Evolutionary conservation across 495 filamentous ascomycete genomes (phyloP), one percentile per base, ranked within the genome.

Genomic region (Trichodelitschia bisporula): DNA sequence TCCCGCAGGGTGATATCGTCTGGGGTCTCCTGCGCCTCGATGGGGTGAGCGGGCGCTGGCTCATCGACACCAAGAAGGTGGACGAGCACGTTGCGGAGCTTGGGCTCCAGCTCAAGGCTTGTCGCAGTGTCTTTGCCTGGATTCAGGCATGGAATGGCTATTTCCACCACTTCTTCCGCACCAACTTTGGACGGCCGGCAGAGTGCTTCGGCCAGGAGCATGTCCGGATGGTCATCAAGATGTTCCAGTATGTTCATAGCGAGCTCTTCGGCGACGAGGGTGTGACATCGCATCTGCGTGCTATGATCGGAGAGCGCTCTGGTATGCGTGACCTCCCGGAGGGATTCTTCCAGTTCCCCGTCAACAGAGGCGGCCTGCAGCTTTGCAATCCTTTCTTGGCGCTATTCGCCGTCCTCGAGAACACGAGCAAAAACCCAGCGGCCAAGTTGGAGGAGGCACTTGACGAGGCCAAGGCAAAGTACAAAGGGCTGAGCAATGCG

Each of bases 301-400:
- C 13, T 4, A 19, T 32, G 27, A 30, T 49, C 25, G 33, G 31
- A 12, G 34, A 39, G 15, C 35, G 41, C 1, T 46, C 42, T 30
- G 35, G 36, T 12, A 30, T 42, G 14, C 30, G 30, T 5, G 36
- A 39, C 18, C 30, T 49, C 3, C 45, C 45, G 13, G 45, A 44
- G 26, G 45, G 37, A 24, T 49, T 44, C 37, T 40, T 49, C 36
- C 45, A 46, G 40, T 46, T 58, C 33, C 69, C 70, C 2, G 50
- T 61, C 14, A 57, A 64, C 35, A 47, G 68, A 1, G 64, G 66
- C 12, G 64, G 64, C 1, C 53, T 71, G 1, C 62, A 56, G 0
- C 44, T 71, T 2, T 48, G 53, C 13, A 67, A 63, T 36, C 66
- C 66, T 4, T 61, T 68, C 38, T 49, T 68, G 19, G 36, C 47